Conservation (phyloP, 2,329 filamentous ascomycete genomes). For the Penicillium olsonii region DNA sequence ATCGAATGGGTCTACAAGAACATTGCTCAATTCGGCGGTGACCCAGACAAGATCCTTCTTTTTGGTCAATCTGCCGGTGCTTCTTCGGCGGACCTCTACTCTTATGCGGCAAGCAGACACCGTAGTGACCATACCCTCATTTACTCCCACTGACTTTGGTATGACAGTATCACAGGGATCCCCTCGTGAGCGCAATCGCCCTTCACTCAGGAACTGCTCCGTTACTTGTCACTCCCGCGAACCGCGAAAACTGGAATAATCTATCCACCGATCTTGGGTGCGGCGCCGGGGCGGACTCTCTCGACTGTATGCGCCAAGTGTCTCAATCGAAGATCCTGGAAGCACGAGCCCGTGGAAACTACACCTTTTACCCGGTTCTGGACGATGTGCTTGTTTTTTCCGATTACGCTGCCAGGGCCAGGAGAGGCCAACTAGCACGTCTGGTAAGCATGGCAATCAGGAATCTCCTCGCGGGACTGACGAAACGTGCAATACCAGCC, state of each 20-base stretch:
- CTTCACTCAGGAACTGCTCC: slow-evolving; percentile 13
- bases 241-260: slow-evolving; percentile 8
- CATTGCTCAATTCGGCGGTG: slow-evolving; percentile 55
- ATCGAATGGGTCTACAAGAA: slow-evolving; percentile 56
- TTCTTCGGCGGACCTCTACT: slow-evolving; percentile 9
- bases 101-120: slow-evolving; percentile 10
- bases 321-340: slow-evolving; percentile 6
- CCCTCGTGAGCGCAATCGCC: slow-evolving; percentile 7
- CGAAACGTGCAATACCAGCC: not conserved
- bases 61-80: slow-evolving; percentile 55
- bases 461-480: not conserved
- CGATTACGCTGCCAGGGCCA: slow-evolving; percentile 7
- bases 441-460: slow-evolving; percentile 3
- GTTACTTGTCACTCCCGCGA: not conserved
- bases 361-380: slow-evolving; percentile 7
- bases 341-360: not conserved
- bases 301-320: slow-evolving; percentile 7
- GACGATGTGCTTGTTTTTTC: slow-evolving; percentile 11
- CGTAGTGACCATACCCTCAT: too few species aligned
- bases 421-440: slow-evolving; percentile 2
- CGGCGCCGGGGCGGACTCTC: not conserved
- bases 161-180: slow-evolving; percentile 5
- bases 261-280: slow-evolving; percentile 10
- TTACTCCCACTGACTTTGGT: not conserved
- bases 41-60: slow-evolving; percentile 49